Percentiles rank a stretch among this genome's conserved stretches.
Evolutionary conservation across 129 eudicot genomes (phyloP).

Genomic region (Chrysanthemum makinoi): DNA sequence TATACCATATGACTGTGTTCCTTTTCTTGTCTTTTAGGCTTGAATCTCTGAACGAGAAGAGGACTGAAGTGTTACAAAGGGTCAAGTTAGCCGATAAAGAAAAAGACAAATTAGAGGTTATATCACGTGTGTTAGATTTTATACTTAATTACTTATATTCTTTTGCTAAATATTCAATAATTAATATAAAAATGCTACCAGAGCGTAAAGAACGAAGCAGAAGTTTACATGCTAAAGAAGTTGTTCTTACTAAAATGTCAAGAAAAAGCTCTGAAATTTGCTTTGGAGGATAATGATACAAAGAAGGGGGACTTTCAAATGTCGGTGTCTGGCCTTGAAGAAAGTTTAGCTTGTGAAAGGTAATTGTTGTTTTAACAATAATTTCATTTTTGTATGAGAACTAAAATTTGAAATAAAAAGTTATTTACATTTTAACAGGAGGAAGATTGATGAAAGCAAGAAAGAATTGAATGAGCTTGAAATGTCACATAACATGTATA

Average conservation of each 20-base stretch:
- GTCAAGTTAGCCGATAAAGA: conserved; percentile 98
- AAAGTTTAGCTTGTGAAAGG: conserved; percentile 68
- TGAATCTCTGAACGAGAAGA: conserved; percentile 74
- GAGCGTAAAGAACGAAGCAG: conserved; percentile 97
- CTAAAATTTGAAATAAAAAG: conserved; percentile 1
- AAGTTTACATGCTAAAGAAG: conserved; percentile 89
- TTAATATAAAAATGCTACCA: conserved; percentile 26
- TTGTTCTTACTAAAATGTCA: conserved; percentile 79
- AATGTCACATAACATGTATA: conserved; percentile 60
- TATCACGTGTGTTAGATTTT: not conserved
- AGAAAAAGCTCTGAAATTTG: conserved; percentile 73
- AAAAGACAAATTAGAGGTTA: conserved; percentile 86
- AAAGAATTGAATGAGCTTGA: conserved; percentile 75
- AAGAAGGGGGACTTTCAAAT: conserved; percentile 50
- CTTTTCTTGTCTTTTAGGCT: conserved; percentile 45
- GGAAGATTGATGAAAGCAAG: conserved; percentile 59
- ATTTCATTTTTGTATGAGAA: not conserved
- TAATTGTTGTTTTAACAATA: conserved; percentile 16
- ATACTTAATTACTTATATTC: not conserved
- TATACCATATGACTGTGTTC: no score
- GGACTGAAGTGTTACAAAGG: conserved; percentile 91
- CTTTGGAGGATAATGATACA: conserved; percentile 59
- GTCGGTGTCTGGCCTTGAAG: conserved; percentile 51
- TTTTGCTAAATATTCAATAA: not conserved
- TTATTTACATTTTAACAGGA: not conserved